Percentiles rank a stretch among this genome's conserved stretches.
Evolutionary conservation across 805 yeast species (phyloP).

Genomic region (Metschnikowia dekortorum): DNA sequence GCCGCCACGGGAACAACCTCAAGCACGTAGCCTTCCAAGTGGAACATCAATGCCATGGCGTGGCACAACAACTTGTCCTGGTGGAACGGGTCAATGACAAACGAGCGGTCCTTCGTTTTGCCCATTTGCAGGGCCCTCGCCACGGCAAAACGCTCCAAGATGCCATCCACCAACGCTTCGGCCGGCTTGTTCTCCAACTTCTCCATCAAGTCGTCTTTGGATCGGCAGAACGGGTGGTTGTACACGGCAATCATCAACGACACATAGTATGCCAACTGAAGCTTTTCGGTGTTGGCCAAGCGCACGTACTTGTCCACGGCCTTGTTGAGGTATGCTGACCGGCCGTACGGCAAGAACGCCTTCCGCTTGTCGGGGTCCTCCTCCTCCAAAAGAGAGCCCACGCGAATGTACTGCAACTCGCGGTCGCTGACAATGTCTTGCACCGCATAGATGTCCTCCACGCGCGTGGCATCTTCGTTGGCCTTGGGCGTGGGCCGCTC

Average conservation of each 20-base stretch:
- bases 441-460: slow-evolving; percentile 78
- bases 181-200: slow-evolving; percentile 64
- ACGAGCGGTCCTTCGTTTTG: slow-evolving; percentile 71
- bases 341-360: slow-evolving; percentile 58
- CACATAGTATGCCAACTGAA: slow-evolving; percentile 73
- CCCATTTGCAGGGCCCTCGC: slow-evolving; percentile 48
- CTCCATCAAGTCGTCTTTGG: slow-evolving; percentile 55
- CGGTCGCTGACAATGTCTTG: slow-evolving; percentile 62
- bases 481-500: slow-evolving; percentile 84
- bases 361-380: slow-evolving; percentile 42
- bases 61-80: slow-evolving; percentile 85
- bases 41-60: slow-evolving; percentile 66
- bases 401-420: slow-evolving; percentile 62
- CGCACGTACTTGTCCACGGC: slow-evolving; percentile 38
- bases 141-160: slow-evolving; percentile 69
- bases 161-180: slow-evolving; percentile 64
- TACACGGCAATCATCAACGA: slow-evolving; percentile 79
- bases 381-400: slow-evolving; percentile 57
- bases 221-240: slow-evolving; percentile 59
- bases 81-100: slow-evolving; percentile 76
- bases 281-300: slow-evolving; percentile 47
- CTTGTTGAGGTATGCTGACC: slow-evolving; percentile 52
- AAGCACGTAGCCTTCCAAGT: slow-evolving; percentile 68
- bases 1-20: slow-evolving; percentile 79
- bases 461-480: slow-evolving; percentile 72